Evolutionary conservation across 23 red algal genomes (phyloP), one percentile per base, ranked within the genome.

Genomic region (Gracilaria domingensis): DNA sequence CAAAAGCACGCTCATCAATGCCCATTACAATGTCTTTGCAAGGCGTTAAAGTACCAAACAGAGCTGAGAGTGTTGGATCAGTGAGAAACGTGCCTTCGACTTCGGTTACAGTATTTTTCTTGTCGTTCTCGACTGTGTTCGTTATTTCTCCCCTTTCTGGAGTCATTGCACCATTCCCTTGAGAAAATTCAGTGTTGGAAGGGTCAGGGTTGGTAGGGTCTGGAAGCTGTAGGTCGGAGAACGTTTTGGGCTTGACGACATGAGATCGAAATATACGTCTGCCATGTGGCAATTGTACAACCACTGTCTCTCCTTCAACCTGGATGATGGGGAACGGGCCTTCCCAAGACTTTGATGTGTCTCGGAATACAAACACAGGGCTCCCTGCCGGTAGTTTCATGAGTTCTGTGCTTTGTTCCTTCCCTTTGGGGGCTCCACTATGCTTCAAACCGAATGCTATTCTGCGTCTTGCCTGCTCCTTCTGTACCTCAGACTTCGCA

Each of bases 391-490:
- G 26, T 44, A 69, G 60, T 25, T 67, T 67, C 4, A 4, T 0
- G 5, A 42, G 5, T 4, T 48, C 47, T 13, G 16, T 0, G 9
- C 5, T 26, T 70, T 50, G 34, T 61, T 85, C 64, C 5, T 70
- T 71, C 16, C n/a, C 59, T n/a, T 85, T 39, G 7, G 30, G 59
- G 36, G 0, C 82, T 24, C 23, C 4, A 5, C 8, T 11, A 34
- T 85, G 34, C 32, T 71, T 39, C 49, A 64, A 38, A 38, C 29
- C 86, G n/a, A 89, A 26, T 4, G 86, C 18, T 2, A 89, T 4
- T 66, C 32, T 79, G 8, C 86, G 29, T 33, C 34, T 24, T 69
- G 86, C 66, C n/a, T 89, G 86, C 64, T 61, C 50, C 40, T 69
- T 85, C 40, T 70, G 36, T 16, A 85, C 64, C 34, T 17, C 59